Evolutionary conservation across 768 basidiomycete species (phyloP).

Genomic region (Candolleomyces aberdarensis): DNA sequence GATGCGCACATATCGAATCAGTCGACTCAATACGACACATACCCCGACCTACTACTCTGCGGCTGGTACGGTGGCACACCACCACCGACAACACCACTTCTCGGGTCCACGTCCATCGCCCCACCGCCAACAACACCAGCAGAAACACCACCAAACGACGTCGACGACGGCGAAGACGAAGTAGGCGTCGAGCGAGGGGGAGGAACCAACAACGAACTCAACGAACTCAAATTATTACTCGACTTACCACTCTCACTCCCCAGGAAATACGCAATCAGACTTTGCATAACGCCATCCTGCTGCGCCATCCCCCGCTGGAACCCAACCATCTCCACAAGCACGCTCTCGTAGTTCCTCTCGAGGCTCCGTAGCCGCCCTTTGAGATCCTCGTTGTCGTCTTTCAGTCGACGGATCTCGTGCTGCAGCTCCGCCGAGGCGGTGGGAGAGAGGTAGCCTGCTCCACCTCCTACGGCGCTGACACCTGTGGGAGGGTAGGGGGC

Average conservation of each 20-base stretch:
- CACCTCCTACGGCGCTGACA: conserved; percentile 15
- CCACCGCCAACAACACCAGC: not conserved
- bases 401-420: conserved; percentile 25
- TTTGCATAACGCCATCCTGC: conserved; percentile 83
- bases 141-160: not conserved
- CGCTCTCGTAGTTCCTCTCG: conserved; percentile 37
- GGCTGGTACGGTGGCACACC: not conserved
- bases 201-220: conserved; percentile 2
- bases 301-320: conserved; percentile 53
- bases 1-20: not conserved
- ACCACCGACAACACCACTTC: not conserved
- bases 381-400: conserved; percentile 31
- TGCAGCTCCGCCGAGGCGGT: conserved; percentile 11
- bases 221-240: not conserved
- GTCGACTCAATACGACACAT: conserved; percentile 1
- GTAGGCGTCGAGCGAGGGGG: not conserved
- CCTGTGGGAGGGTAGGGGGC: conserved; percentile 20
- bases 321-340: conserved; percentile 34
- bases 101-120: not conserved
- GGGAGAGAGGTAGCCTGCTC: conserved; percentile 12
- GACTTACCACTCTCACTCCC: conserved; percentile 56
- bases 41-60: not conserved
- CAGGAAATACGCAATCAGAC: conserved; percentile 77
- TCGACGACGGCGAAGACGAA: not conserved
- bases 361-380: conserved; percentile 30